These are phyloP conservation scores for Penicillium simplicissimum DNA, from an alignment of 495 filamentous ascomycete species.

Conservation along the genomic window DNA sequence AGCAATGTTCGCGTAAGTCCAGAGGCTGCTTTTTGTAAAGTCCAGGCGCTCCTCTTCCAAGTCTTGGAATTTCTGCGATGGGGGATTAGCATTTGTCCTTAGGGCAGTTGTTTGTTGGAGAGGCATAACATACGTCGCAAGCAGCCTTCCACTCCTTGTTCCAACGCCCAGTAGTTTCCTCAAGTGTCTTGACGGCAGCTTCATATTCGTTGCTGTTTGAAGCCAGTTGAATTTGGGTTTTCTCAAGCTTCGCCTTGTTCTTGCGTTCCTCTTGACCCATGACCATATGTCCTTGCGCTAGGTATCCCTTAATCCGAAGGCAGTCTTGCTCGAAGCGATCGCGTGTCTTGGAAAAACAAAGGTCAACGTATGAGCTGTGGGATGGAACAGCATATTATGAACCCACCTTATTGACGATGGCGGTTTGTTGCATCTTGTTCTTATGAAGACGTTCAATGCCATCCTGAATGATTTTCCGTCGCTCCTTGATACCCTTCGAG, in stretches of 20 bases:
- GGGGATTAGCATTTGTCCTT: neutral
- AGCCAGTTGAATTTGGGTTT: conserved; percentile 93
- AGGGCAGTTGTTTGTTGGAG: neutral
- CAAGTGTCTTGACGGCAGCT: conserved; percentile 83
- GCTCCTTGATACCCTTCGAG: conserved; percentile 89
- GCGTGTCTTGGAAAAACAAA: conserved; percentile 57
- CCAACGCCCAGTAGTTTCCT: conserved; percentile 95
- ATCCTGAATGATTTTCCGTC: conserved; percentile 91
- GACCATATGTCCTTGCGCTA: conserved; percentile 99
- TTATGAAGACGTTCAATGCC: conserved; percentile 93
- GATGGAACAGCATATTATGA: neutral
- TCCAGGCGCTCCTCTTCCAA: conserved; percentile 96
- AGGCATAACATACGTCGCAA: conserved; percentile 66
- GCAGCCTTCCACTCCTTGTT: conserved; percentile 97
- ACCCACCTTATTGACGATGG: conserved; percentile 83
- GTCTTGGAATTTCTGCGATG: conserved; percentile 88
- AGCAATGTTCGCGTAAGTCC: conserved; percentile 95
- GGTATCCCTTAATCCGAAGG: conserved; percentile 95
- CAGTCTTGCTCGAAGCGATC: conserved; percentile 97
- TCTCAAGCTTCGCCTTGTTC: conserved; percentile 98
- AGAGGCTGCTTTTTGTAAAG: conserved; percentile 94
- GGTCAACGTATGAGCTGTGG: conserved; percentile 26
- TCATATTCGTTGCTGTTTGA: conserved; percentile 93
- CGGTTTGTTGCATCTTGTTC: conserved; percentile 89
- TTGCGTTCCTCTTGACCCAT: conserved; percentile 99